Percentiles rank a stretch among this genome's conserved stretches.
phyloP scores from a whole-genome alignment of 257 asterid species.

The Gentiana dahurica region DNA sequence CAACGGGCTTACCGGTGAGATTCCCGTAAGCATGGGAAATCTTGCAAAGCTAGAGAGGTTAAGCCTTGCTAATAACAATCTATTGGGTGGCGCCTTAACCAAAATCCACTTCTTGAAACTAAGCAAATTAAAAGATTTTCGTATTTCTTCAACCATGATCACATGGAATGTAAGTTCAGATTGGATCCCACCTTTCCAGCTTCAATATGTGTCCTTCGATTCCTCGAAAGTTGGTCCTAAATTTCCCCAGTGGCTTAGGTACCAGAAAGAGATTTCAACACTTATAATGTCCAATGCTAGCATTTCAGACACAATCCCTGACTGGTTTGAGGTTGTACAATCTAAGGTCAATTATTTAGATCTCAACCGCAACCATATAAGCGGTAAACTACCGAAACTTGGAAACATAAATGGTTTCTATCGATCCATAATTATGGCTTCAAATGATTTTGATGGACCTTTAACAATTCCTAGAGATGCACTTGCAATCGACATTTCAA shows the following conservation, averaged over 20 bases:
- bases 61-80: constrained; percentile 4
- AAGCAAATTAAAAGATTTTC: not conserved
- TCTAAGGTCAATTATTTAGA: constrained; percentile 8
- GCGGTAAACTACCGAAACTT: constrained; percentile 13
- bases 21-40: constrained; percentile 7
- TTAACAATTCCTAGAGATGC: constrained; percentile 9
- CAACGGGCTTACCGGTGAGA: not conserved
- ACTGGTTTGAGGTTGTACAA: constrained; percentile 8
- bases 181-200: constrained; percentile 23
- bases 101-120: constrained; percentile 12
- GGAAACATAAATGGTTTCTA: not conserved
- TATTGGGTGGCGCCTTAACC: constrained; percentile 2
- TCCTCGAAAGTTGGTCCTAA: constrained; percentile 5
- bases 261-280: not conserved
- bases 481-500: constrained; percentile 6
- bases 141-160: constrained; percentile 6
- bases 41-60: constrained; percentile 1
- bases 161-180: constrained; percentile 9
- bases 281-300: constrained; percentile 7
- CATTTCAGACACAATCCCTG: constrained; percentile 13
- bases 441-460: constrained; percentile 15
- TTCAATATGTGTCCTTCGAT: not conserved
- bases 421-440: not conserved
- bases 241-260: constrained; percentile 17
- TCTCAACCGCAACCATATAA: constrained; percentile 9